A percentile compares a stretch with the other conserved stretches of the same genome.
phyloP scores from a whole-genome alignment of 805 yeast species.

The Sugiyamaella floridensis region DNA sequence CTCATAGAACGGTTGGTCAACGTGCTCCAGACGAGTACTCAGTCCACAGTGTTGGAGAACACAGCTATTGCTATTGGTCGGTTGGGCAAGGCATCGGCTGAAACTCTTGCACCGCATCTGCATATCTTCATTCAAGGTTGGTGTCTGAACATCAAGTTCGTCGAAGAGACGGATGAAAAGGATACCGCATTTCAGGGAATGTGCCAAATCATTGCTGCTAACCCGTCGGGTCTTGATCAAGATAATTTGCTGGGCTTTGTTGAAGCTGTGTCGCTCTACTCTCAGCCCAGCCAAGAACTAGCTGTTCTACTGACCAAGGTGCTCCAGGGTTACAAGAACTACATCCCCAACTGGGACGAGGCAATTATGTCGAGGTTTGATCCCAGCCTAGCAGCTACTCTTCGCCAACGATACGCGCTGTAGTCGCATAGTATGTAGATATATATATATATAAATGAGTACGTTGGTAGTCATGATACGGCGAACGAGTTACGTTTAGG shows the following conservation, averaged over 20 bases:
- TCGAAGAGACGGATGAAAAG: constrained; percentile 81
- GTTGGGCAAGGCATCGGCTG: constrained; percentile 60
- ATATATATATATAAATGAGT: no score
- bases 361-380: constrained; percentile 20
- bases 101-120: constrained; percentile 51
- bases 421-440: not conserved
- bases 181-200: constrained; percentile 83
- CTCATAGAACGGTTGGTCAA: constrained; percentile 52
- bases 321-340: constrained; percentile 25
- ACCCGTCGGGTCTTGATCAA: constrained; percentile 57
- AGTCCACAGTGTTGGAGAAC: constrained; percentile 69
- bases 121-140: constrained; percentile 55
- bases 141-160: constrained; percentile 59
- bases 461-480: no score
- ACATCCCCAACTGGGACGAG: constrained; percentile 22
- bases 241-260: constrained; percentile 46
- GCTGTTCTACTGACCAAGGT: constrained; percentile 19
- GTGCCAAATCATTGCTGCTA: constrained; percentile 55
- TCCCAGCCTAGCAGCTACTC: constrained; percentile 16
- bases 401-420: constrained; percentile 16
- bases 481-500: no score
- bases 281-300: constrained; percentile 20
- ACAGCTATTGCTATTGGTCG: constrained; percentile 87
- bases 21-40: constrained; percentile 40
- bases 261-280: constrained; percentile 43